Base-by-base conservation (phyloP, 768 basidiomycete genomes). In the Russula foetens region DNA sequence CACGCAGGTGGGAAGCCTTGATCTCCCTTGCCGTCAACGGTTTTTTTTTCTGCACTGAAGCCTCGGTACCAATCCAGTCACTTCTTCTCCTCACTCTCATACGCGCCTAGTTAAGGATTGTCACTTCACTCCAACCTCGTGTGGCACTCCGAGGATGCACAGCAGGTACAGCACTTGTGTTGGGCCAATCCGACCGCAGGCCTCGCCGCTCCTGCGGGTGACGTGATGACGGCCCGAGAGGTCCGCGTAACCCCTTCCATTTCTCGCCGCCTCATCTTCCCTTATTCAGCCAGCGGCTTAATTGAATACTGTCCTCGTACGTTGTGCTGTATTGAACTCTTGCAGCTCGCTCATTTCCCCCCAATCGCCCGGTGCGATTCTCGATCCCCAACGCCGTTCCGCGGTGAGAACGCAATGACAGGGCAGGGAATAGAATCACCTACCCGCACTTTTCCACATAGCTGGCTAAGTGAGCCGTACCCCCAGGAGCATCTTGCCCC, bases 1-100 rank as follows among this genome's bases (percentile, higher is more conserved):
- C 60, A 51, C 55, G 60, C 60, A 56, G 26, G 31, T 46, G 41
- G 24, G 59, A 50, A 60, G 53, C 47, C 33, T 48, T 44, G 33
- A 60, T 60, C 59, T 56, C 53, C 59, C 53, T 50, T 60, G 48
- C 47, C 46, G 53, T 44, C 47, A 55, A 41, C 53, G 28, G 56
- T 23, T 49, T 55, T 29, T 26, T 52, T 60, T n/a, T 41, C 19
- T 54, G 12, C 47, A 24, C 39, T 46, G 24, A 38, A n/a, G n/a
- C n/a, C n/a, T n/a, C n/a, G n/a, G n/a, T n/a, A n/a, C n/a, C n/a
- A n/a, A 46, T 35, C 39, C 7, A 19, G 23, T 35, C 24, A 26
- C 4, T n/a, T 35, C 15, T 46, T 35, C 24, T 31, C 28, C 29
- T 12, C 53, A 23, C 26, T 19, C 28, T 46, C 26, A 5, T 28